phyloP scores from a whole-genome alignment of 495 filamentous ascomycete genomes.

The Podospora bellae-mahoneyi region DNA sequence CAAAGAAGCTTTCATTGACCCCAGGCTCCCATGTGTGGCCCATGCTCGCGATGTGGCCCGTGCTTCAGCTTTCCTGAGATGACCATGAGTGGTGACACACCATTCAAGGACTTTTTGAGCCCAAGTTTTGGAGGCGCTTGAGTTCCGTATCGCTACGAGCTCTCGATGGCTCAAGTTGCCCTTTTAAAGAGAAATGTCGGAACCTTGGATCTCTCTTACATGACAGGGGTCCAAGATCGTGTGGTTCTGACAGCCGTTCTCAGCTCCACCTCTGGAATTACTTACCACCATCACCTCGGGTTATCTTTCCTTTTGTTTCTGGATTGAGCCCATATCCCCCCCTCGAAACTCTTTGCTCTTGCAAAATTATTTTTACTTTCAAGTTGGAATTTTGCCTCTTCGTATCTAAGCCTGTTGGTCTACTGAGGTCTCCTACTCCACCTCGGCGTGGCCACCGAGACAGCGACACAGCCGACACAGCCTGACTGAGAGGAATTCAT shows the following conservation, averaged over 20 bases:
- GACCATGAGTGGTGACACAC: background rate
- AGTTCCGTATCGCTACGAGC: background rate
- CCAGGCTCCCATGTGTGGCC: background rate
- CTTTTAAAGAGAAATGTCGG: background rate
- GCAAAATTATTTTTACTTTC: background rate
- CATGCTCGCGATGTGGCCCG: background rate
- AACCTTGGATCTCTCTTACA: background rate
- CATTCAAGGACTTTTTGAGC: background rate
- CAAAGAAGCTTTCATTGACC: background rate
- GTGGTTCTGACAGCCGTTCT: background rate
- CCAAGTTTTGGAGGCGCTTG: background rate
- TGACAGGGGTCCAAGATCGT: slow-evolving; percentile 4
- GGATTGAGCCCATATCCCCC: background rate
- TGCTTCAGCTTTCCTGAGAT: background rate
- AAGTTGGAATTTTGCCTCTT: background rate
- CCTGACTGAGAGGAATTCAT: background rate
- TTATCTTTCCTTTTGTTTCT: background rate
- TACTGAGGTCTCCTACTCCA: background rate
- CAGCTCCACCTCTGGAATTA: background rate
- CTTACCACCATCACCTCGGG: background rate
- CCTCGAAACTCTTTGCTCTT: background rate
- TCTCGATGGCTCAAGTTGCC: background rate
- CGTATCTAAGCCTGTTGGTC: background rate
- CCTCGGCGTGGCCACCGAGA: background rate
- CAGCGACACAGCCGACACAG: background rate